Conservation (phyloP, 2,329 filamentous ascomycete species). For the Calonectria henricotiae region DNA sequence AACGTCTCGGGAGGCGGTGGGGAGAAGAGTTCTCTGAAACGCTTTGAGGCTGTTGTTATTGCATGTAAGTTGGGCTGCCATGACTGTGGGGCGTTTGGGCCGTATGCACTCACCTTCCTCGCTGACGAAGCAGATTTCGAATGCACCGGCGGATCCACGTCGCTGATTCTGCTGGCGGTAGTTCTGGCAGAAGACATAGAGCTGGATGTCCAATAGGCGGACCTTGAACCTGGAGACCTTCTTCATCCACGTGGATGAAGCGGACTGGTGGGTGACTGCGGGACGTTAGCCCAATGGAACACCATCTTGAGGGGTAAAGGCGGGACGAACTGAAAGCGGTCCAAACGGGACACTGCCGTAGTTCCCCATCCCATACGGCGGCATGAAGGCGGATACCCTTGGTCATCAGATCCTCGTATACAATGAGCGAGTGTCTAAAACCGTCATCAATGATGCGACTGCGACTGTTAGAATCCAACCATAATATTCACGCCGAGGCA, state of each 20-base stretch:
- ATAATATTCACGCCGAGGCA: conserved; percentile 4
- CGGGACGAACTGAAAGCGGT: conserved; percentile 72
- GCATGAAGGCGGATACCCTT: conserved; percentile 71
- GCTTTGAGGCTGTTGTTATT: conserved; percentile 45
- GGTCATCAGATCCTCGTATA: conserved; percentile 69
- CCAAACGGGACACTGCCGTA: conserved; percentile 74
- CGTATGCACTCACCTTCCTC: conserved; percentile 58
- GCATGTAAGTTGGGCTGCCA: conserved; percentile 35
- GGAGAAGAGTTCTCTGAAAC: conserved; percentile 63
- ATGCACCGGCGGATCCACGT: conserved; percentile 64
- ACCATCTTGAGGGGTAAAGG: not conserved
- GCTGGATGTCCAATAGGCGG: conserved; percentile 69
- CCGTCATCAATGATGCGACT: conserved; percentile 73
- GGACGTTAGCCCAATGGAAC: not conserved
- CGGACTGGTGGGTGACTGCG: conserved; percentile 69
- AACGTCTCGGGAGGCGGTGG: conserved; percentile 44
- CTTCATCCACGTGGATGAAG: conserved; percentile 68
- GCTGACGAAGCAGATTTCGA: conserved; percentile 68
- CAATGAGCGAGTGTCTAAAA: conserved; percentile 69
- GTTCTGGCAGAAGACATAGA: conserved; percentile 73
- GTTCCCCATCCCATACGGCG: conserved; percentile 69
- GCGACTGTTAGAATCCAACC: conserved; percentile 30
- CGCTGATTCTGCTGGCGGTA: conserved; percentile 71
- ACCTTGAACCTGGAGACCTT: conserved; percentile 66
- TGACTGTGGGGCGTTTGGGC: not conserved